Percentiles rank a stretch among this genome's conserved stretches.
phyloP scores from a whole-genome alignment of 2,329 filamentous ascomycete species.

The Colletotrichum trifolii region DNA sequence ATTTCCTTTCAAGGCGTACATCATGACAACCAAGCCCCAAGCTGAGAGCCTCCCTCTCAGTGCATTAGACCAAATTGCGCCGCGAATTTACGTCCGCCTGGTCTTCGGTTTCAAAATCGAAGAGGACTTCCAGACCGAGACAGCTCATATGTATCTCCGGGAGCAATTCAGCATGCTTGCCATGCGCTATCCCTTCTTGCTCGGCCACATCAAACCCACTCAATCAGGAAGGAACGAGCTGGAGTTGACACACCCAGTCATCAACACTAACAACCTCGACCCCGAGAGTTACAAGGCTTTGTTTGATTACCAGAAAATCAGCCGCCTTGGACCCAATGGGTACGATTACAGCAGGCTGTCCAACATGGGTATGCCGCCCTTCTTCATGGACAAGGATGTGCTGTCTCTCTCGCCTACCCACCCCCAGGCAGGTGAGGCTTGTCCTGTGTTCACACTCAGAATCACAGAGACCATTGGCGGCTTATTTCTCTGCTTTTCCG shows the following conservation, averaged over 20 bases:
- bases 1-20: background rate
- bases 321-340: background rate
- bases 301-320: background rate
- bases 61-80: conserved; percentile 28
- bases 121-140: background rate
- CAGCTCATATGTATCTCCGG: background rate
- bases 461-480: background rate
- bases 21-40: background rate
- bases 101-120: conserved; percentile 9
- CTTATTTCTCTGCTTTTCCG: conserved; percentile 47
- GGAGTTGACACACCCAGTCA: conserved; percentile 15
- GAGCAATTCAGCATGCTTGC: conserved; percentile 1
- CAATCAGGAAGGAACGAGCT: background rate
- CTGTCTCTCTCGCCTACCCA: conserved; percentile 25
- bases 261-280: background rate
- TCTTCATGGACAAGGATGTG: conserved; percentile 22
- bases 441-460: conserved; percentile 22
- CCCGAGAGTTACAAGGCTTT: background rate
- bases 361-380: background rate
- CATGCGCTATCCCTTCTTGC: conserved; percentile 19
- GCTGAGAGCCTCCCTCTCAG: background rate
- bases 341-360: background rate
- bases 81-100: conserved; percentile 24
- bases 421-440: conserved; percentile 20
- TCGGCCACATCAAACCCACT: conserved; percentile 15